Conservation (phyloP, 164 flowering plant genomes). For the Piper betle region DNA sequence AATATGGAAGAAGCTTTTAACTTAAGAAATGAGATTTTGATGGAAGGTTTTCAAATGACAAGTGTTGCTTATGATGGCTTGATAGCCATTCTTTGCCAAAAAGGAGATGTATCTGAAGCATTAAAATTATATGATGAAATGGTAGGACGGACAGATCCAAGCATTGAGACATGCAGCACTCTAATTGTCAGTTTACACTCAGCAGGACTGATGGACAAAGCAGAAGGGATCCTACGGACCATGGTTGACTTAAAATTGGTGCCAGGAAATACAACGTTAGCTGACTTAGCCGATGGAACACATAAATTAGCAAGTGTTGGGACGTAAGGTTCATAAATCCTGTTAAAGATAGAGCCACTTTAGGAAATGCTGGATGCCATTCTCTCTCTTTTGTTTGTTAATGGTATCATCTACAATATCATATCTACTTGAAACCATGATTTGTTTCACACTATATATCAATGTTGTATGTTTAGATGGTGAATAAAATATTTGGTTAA, state of each 20-base stretch:
- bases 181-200: constrained; percentile 15
- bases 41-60: constrained; percentile 21
- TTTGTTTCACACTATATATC: too few species aligned
- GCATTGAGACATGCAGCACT: constrained; percentile 20
- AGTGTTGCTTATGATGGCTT: constrained; percentile 16
- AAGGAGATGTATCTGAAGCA: constrained; percentile 21
- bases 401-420: too few species aligned
- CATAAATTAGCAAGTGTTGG: background rate
- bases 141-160: constrained; percentile 22
- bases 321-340: background rate
- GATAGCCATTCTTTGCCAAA: constrained; percentile 18
- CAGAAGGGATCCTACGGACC: constrained; percentile 11
- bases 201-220: constrained; percentile 20
- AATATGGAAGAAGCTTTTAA: constrained; percentile 27
- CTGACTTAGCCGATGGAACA: constrained; percentile 13
- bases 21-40: constrained; percentile 29
- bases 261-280: constrained; percentile 17
- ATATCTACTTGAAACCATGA: too few species aligned
- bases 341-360: background rate
- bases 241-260: constrained; percentile 30
- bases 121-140: constrained; percentile 22
- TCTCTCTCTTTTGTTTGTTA: background rate
- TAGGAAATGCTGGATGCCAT: background rate
- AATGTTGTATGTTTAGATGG: too few species aligned
- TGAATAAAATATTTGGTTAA: too few species aligned